Base-by-base conservation (phyloP, 305 asterid genomes). In the Petunia hybrid region DNA sequence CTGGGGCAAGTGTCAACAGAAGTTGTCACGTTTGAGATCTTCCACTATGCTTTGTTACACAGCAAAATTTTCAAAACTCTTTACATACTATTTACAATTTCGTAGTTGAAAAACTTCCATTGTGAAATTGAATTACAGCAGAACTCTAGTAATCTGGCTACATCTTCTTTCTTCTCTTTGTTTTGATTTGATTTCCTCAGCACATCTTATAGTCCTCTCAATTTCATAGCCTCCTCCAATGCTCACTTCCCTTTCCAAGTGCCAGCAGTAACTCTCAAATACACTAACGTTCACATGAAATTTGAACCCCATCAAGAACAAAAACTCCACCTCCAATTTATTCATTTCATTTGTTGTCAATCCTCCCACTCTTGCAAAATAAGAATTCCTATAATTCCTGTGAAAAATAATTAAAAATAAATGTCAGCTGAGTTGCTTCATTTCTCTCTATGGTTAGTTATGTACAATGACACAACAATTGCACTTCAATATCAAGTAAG, bases 301-400 rank as follows among this genome's bases (percentile, higher is more conserved):
- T 64, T 91, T 95, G 89, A 95, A 95, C 61, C 90, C 93, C 91
- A 95, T 88, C 91, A 90, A 4, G 87, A 95, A 94, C 87, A 95
- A 78, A 3, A 91, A 89, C n/a, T 94, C 95, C 1, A 93, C 8
- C 87, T 95, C 99, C 87, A 95, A 69, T 16, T 78, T 80, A 85
- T 95, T 95, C 82, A 95, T 86, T 70, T 95, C 98, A 12, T 82
- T 64, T 22, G 90, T 89, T 8, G 86, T 84, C 78, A 95, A 66
- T 82, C 99, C 99, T 66, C 99, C 99, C 1, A 95, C 99, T 80
- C 97, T 79, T 12, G 94, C 99, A 76, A 91, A 94, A 87, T 94
- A 95, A 0, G 98, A 91, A 67, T 95, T 95, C 81, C 95, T 91
- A 73, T 95, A 91, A 53, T 95, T 94, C 98, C 99, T 95, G 92